These are phyloP conservation scores for Scheffersomyces cryptocercus DNA, from an alignment of 1,139 yeast genomes.

Conservation along the genomic window DNA sequence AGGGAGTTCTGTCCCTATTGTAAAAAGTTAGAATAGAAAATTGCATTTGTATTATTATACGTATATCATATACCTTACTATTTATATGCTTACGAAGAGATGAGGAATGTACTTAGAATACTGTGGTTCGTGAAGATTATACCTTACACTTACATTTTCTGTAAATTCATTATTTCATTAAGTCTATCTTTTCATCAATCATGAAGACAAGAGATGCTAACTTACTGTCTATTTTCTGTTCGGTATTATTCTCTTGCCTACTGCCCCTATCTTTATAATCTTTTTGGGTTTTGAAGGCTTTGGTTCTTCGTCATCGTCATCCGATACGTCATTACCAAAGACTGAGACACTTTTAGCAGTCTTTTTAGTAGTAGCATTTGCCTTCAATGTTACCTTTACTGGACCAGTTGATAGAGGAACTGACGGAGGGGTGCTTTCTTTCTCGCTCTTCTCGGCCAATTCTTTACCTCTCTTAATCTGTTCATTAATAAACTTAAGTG, in stretches of 20 bases:
- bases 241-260: slow-evolving; percentile 3
- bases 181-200: background rate
- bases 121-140: too few relatives aligned
- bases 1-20: too few relatives aligned
- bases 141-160: background rate
- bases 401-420: slow-evolving; percentile 6
- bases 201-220: background rate
- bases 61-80: too few relatives aligned
- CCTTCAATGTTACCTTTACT: slow-evolving; percentile 6
- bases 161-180: too few relatives aligned
- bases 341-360: slow-evolving; percentile 3
- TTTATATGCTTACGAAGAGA: too few relatives aligned
- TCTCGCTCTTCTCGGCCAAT: slow-evolving; percentile 10
- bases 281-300: background rate
- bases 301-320: slow-evolving; percentile 4
- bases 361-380: slow-evolving; percentile 2
- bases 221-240: background rate
- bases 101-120: too few relatives aligned
- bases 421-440: slow-evolving; percentile 8
- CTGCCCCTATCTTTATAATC: slow-evolving; percentile 1
- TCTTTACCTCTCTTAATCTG: slow-evolving; percentile 54
- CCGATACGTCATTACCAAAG: slow-evolving; percentile 9
- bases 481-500: slow-evolving; percentile 42
- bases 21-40: too few relatives aligned
- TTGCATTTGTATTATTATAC: too few relatives aligned